Evolutionary conservation across 352 stramenopile species (phyloP), one percentile per base, ranked within the genome.

Genomic region (Globisporangium okanoganense): DNA sequence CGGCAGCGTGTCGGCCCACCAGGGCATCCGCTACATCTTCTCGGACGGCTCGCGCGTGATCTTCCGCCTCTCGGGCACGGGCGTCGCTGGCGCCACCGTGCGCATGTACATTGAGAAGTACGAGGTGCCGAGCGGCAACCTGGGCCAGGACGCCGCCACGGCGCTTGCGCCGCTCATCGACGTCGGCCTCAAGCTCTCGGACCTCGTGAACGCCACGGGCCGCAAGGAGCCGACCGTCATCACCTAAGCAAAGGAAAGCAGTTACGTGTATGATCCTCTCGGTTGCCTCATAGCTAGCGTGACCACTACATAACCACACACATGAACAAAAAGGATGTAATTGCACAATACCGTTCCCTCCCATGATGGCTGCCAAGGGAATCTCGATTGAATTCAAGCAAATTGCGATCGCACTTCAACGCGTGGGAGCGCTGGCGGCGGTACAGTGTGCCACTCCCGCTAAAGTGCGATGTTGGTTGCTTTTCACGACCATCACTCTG

Each of bases 81-180:
- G 97, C 53, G 98, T 97, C 64, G 89, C 94, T 22, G 96, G 97
- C 50, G 97, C 97, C 18, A 99, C 97, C 3, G 95, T 99, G 67
- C 92, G 97, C 66, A 98, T 99, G 93, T 99, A 99, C 88, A 90
- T 99, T 69, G 98, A 99, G 77, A 98, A 99, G 82, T 99, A 99
- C 79, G 97, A 99, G 66, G 53, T 71, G 45, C 72, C 78, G 31
- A 87, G 80, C 47, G 90, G 93, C 57, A 92, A 95, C 48, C 79
- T 98, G 65, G 67, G 64, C 35, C 79, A 89, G 71, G 82, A 89
- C 58, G 82, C 84, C 2, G 82, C 86, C 50, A 77, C 73, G 8
- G 91, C 88, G 38, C 80, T 97, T 44, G 81, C 87, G 56, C 74
- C 84, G 81, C 74, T 99, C 58, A 97, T 98, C 41, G 82, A 97